Base-by-base conservation (phyloP, 2,329 filamentous ascomycete genomes). In the Fusarium sambucinum region DNA sequence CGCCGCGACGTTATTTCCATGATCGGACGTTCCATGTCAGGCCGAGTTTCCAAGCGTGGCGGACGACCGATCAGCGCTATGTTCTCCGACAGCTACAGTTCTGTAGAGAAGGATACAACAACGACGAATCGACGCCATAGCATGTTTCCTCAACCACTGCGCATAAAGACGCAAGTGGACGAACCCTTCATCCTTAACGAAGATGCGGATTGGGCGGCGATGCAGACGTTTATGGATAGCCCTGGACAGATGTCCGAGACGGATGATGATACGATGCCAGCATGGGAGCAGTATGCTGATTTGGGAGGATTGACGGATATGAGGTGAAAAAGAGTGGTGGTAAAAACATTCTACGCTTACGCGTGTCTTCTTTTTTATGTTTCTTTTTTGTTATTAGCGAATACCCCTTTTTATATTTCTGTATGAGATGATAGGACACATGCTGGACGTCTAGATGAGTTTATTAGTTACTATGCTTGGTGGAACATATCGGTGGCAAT, bases 201-300 rank as follows among this genome's bases (percentile, higher is more conserved):
- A 19, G 74, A 76, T 21, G 74, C 75, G 17, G 78, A 81, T 54
- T 80, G 78, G 78, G 69, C 72, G 12, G 75, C 75, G 12, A 80
- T 80, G 78, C 76, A 80, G 59, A 72, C 72, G 2, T 79, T 80
- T 44, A 74, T 80, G 55, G 75, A 78, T 32, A 73, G 67, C 29
- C 63, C 63, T 10, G 64, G 59, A 12, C 63, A 65, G 6, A 55
- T 58, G 13, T 50, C 65, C 7, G 59, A 57, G 23, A 63, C 51
- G 12, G 71, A 73, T 21, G 71, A 71, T 32, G 68, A 73, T 21
- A 71, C 69, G 30, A 70, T 77, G 57, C 75, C 79, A 5, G 79
- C 79, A 6, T 85, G 82, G 82, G 82, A 82, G 65, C 81, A 84
- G 71, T 85, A 82, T 62, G 76, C 78, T 29, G 81, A 83, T 14